Percentiles rank a stretch among this genome's conserved stretches.
Conservation (phyloP, 1,139 yeast species). For the Blastobotrys arbuscula region DNA sequence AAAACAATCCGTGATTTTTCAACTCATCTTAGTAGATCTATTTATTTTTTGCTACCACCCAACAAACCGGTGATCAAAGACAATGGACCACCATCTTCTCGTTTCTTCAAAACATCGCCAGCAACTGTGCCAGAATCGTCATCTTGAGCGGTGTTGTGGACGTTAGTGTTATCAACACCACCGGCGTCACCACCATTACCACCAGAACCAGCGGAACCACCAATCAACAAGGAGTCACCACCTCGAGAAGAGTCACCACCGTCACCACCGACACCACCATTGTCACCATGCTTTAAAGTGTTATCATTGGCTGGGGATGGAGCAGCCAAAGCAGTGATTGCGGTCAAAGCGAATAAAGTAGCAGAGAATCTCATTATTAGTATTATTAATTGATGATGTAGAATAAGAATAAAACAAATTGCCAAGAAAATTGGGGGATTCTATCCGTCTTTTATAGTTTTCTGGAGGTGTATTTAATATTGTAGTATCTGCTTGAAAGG, state of each 20-base stretch:
- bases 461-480: neutral
- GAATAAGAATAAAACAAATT: neutral
- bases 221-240: slow-evolving; percentile 5
- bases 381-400: neutral
- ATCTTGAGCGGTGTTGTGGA: neutral
- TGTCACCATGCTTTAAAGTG: slow-evolving; percentile 1
- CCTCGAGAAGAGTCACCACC: neutral
- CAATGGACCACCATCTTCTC: neutral
- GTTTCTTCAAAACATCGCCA: neutral
- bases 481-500: neutral
- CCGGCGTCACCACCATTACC: slow-evolving; percentile 8
- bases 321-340: slow-evolving; percentile 29
- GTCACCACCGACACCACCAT: slow-evolving; percentile 7
- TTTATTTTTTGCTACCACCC: neutral
- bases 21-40: neutral
- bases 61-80: neutral
- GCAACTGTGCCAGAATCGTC: neutral
- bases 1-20: no score
- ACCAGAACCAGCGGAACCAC: slow-evolving; percentile 2
- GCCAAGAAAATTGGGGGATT: neutral
- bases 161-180: slow-evolving; percentile 6
- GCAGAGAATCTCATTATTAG: neutral
- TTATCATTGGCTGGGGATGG: slow-evolving; percentile 2
- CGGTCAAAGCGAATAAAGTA: neutral
- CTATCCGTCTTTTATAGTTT: neutral